These are phyloP conservation scores for Amaranthus hypochondriacus DNA, from an alignment of 148 eudicot species.

Conservation along the genomic window DNA sequence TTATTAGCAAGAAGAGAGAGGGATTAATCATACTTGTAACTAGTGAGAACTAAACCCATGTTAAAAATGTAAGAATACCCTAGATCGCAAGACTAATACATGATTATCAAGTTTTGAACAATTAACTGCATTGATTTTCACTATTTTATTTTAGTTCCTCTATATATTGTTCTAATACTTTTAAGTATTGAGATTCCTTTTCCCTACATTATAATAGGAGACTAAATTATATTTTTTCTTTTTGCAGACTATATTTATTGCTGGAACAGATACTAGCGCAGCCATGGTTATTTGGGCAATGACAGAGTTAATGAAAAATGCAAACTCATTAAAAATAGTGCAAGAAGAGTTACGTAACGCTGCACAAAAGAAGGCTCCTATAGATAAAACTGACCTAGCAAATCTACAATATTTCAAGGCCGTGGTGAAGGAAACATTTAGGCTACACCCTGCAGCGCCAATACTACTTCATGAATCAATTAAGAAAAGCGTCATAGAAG, in stretches of 20 bases:
- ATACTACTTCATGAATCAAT: constrained; percentile 29
- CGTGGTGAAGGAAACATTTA: constrained; percentile 33
- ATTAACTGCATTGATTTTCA: too few species aligned
- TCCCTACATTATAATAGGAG: too few species aligned
- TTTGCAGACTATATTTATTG: constrained; percentile 19
- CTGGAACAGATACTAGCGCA: constrained; percentile 28
- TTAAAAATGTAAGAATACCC: too few species aligned
- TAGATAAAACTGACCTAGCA: constrained; percentile 20
- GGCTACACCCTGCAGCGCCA: constrained; percentile 32
- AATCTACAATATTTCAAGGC: constrained; percentile 26
- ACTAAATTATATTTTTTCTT: neutral
- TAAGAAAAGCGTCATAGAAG: constrained; percentile 20
- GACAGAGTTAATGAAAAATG: constrained; percentile 29
- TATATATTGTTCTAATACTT: too few species aligned
- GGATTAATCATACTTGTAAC: too few species aligned
- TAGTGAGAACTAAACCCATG: too few species aligned
- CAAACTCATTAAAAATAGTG: constrained; percentile 16
- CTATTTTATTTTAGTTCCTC: too few species aligned
- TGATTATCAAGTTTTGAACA: too few species aligned
- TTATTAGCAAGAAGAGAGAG: too few species aligned
- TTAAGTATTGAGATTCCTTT: too few species aligned
- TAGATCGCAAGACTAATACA: too few species aligned
- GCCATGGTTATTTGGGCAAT: constrained; percentile 26
- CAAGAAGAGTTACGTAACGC: constrained; percentile 26
- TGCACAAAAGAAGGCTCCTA: neutral